These are phyloP conservation scores for Sutorius australiensis DNA, from an alignment of 768 basidiomycete species.

Conservation along the genomic window DNA sequence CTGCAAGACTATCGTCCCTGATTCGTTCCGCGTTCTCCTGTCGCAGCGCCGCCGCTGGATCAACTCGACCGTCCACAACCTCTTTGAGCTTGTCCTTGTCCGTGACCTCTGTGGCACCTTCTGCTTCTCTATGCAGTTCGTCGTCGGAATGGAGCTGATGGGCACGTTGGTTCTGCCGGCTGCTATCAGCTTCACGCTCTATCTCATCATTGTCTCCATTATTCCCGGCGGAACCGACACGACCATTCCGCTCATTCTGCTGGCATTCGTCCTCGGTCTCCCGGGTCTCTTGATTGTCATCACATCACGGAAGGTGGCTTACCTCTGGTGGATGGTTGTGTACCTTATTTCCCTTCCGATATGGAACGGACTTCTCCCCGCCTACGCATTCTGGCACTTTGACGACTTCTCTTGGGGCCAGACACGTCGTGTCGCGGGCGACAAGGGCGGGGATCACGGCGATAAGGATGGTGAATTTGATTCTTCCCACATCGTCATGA, in stretches of 20 bases:
- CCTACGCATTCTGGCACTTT: conserved; percentile 99
- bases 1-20: conserved; percentile 97
- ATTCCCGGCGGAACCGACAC: conserved; percentile 76
- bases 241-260: conserved; percentile 86
- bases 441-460: conserved; percentile 66
- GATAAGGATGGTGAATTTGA: conserved; percentile 99
- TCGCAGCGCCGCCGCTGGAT: conserved; percentile 99
- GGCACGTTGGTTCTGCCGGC: conserved; percentile 96
- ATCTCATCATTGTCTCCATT: conserved; percentile 84
- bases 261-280: conserved; percentile 93
- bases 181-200: conserved; percentile 94
- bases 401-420: conserved; percentile 99
- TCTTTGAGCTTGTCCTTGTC: conserved; percentile 91
- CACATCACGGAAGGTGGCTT: conserved; percentile 90
- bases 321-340: conserved; percentile 95
- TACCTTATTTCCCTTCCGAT: conserved; percentile 91
- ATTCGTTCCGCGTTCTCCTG: conserved; percentile 88
- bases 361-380: conserved; percentile 95
- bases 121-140: conserved; percentile 99
- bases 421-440: conserved; percentile 79
- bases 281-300: conserved; percentile 95
- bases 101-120: conserved; percentile 99
- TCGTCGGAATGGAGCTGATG: conserved; percentile 96
- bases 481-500: conserved; percentile 96
- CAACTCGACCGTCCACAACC: conserved; percentile 97